Conservation (phyloP, 257 asterid species). For the Leonotis leonurus region DNA sequence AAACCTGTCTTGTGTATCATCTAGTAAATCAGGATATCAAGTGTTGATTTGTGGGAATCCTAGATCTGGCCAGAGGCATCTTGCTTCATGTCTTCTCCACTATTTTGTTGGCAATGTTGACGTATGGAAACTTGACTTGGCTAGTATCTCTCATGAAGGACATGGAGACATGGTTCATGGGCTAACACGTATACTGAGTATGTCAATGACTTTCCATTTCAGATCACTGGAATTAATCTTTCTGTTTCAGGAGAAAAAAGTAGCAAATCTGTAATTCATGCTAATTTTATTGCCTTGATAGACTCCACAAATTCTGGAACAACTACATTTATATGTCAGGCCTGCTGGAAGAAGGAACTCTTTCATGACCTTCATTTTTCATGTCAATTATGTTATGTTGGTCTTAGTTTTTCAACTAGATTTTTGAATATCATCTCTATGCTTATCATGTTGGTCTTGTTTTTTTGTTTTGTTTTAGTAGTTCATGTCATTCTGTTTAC, state of each 20-base stretch:
- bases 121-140: constrained; percentile 81
- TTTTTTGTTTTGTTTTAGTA: not conserved
- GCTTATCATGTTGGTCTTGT: constrained; percentile 5
- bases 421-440: no score
- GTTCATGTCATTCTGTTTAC: no score
- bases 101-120: constrained; percentile 79
- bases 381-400: no score
- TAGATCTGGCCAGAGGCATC: constrained; percentile 87
- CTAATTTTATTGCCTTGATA: not conserved
- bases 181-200: constrained; percentile 71
- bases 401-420: no score
- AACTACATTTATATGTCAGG: not conserved
- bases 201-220: constrained; percentile 24
- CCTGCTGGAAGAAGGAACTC: constrained; percentile 7
- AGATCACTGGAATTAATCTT: not conserved
- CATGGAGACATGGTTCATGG: constrained; percentile 93
- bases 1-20: constrained; percentile 27
- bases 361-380: not conserved
- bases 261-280: constrained; percentile 9
- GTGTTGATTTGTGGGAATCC: constrained; percentile 78
- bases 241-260: not conserved
- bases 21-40: constrained; percentile 64
- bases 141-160: constrained; percentile 87
- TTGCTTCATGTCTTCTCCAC: constrained; percentile 89
- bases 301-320: constrained; percentile 12